phyloP scores from a whole-genome alignment of 2,329 filamentous ascomycete genomes.

The Graphium sp. region DNA sequence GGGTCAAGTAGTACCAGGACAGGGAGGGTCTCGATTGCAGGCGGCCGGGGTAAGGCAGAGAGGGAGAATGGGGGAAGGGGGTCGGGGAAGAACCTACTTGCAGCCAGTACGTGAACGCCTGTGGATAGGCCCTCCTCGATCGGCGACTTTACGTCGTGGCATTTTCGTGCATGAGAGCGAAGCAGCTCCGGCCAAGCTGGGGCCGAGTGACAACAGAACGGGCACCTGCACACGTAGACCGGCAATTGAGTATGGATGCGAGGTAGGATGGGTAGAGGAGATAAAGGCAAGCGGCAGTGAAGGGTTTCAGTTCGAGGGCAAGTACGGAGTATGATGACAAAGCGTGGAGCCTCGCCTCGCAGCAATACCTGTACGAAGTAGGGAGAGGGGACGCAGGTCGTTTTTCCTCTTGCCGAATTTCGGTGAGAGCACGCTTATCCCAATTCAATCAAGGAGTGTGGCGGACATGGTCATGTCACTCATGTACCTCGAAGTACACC shows the following conservation, averaged over 20 bases:
- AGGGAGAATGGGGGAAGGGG: not conserved
- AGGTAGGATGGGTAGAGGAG: not conserved
- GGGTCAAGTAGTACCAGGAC: no score
- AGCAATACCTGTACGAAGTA: not conserved
- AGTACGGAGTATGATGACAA: not conserved
- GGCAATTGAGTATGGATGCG: not conserved
- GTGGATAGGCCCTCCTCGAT: not conserved
- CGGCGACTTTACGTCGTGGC: conserved; percentile 5
- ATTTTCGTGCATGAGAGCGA: no score
- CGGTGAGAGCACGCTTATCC: not conserved
- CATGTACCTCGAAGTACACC: not conserved
- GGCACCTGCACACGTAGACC: not conserved
- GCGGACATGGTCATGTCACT: not conserved
- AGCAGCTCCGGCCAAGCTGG: no score
- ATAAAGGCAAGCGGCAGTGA: not conserved
- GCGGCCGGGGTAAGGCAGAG: not conserved
- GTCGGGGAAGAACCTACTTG: conserved; percentile 1
- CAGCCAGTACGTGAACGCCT: conserved; percentile 4
- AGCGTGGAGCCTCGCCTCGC: not conserved
- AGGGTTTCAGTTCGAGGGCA: not conserved
- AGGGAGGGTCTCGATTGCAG: not conserved
- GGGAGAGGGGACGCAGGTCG: no score
- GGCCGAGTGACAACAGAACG: no score
- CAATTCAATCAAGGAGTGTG: not conserved
- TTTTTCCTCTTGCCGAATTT: not conserved